phyloP scores from a whole-genome alignment of 2,329 filamentous ascomycete genomes.

The Claviceps monticola region DNA sequence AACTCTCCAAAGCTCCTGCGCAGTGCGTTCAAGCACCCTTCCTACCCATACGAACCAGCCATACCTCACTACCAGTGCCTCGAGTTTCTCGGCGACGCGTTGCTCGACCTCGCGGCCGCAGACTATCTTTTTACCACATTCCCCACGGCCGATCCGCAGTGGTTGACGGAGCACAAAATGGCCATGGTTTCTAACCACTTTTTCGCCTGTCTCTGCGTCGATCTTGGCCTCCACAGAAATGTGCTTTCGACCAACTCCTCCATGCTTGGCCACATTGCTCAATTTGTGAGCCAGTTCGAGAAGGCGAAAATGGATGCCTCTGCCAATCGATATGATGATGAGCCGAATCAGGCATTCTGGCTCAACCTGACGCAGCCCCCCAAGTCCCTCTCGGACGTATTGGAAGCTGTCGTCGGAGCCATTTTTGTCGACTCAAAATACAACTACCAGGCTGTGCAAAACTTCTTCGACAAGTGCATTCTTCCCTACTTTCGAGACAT shows the following conservation, averaged over 20 bases:
- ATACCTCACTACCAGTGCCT: conserved; percentile 82
- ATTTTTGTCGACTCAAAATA: conserved; percentile 84
- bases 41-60: conserved; percentile 58
- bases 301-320: conserved; percentile 29
- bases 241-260: conserved; percentile 40
- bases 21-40: conserved; percentile 81
- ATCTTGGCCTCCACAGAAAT: conserved; percentile 63
- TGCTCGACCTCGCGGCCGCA: conserved; percentile 76
- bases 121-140: conserved; percentile 67
- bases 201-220: conserved; percentile 66
- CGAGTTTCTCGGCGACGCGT: conserved; percentile 80
- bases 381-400: conserved; percentile 68
- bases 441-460: conserved; percentile 56
- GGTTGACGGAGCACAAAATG: conserved; percentile 98
- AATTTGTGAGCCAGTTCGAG: conserved; percentile 45
- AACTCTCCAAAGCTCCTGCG: conserved; percentile 60
- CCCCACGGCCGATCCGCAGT: conserved; percentile 76
- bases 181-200: conserved; percentile 99
- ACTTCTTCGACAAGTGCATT: conserved; percentile 66
- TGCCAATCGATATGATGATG: conserved; percentile 11
- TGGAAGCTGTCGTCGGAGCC: conserved; percentile 82
- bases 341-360: conserved; percentile 51
- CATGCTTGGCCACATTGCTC: conserved; percentile 29
- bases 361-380: conserved; percentile 47
- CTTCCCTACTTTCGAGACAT: conserved; percentile 75